Evolutionary conservation across 805 yeast species (phyloP), one percentile per base, ranked within the genome.

Genomic region (Yamadazyma kitorensis): DNA sequence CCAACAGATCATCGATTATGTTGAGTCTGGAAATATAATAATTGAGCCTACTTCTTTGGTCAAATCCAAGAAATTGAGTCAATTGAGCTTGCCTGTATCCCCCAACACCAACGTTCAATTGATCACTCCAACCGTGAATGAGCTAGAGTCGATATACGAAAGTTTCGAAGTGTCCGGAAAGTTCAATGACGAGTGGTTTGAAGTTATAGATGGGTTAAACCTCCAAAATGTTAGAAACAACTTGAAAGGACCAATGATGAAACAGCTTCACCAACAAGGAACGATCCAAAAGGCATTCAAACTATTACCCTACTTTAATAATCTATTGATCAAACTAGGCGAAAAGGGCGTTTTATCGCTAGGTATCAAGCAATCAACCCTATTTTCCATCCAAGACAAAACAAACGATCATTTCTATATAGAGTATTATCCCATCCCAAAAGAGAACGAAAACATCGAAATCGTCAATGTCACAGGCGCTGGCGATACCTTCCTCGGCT

Each of bases 401-500:
- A 8, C 31, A n/a, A 20, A 6, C 6, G 5, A 13, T 5, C 87
- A 87, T 4, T 67, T 82, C 4, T 61, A 78, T 6, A 61, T 86
- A 14, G 85, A 84, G 47, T 81, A 83, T 51, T 82, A 71, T 52
- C 70, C 74, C 0, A 58, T 72, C 3, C 65, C 73, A 0, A 12
- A 29, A 17, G 59, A 56, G 39, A 59, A 56, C 26, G 36, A 44
- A 15, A 33, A 48, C 15, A 51, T 63, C 3, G 50, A 55, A 0
- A 68, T 82, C 9, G 59, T 57, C 18, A 85, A 80, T 45, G 95
- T 84, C 20, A 86, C 91, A 7, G 96, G 96, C 2, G 95, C 95
- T 0, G 96, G 96, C 8, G 96, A 87, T 55, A 71, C 93, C 0
- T 65, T 87, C 27, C 70, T 78, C 18, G 96, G 96, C 0, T 76